A percentile compares a stretch with the other conserved stretches of the same genome.
Evolutionary conservation across 495 filamentous ascomycete species (phyloP).

Genomic region (Penicillium arizonense): DNA sequence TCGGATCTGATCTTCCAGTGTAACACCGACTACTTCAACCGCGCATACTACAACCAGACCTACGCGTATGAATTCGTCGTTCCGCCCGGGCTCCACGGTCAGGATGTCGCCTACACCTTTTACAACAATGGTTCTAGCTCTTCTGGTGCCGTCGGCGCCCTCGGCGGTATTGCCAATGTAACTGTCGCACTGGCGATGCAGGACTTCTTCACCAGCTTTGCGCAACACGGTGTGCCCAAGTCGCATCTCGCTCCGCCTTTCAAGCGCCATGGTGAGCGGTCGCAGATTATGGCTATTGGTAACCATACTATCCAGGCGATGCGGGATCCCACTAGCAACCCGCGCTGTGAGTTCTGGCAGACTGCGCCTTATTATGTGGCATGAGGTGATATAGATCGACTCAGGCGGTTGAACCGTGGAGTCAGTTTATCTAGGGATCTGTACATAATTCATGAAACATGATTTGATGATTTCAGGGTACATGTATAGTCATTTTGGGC

Average conservation of each 20-base stretch:
- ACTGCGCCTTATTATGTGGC: constrained; percentile 11
- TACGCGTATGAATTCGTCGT: constrained; percentile 62
- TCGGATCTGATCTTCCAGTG: constrained; percentile 56
- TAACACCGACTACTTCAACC: constrained; percentile 55
- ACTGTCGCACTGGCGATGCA: constrained; percentile 55
- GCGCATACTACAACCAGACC: constrained; percentile 50
- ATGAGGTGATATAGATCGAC: neutral
- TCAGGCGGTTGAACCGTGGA: neutral
- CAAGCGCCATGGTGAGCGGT: constrained; percentile 34
- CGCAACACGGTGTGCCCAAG: constrained; percentile 43
- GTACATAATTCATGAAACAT: neutral
- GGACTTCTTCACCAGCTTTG: constrained; percentile 60
- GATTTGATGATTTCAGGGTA: too few relatives aligned
- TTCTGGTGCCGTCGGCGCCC: too few relatives aligned
- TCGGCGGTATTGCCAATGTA: neutral
- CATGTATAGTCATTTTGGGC: too few relatives aligned
- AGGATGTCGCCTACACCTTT: constrained; percentile 60
- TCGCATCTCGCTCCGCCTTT: constrained; percentile 40
- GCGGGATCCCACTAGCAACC: constrained; percentile 44
- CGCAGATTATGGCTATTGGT: constrained; percentile 41
- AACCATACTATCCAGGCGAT: constrained; percentile 36
- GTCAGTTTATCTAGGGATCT: neutral
- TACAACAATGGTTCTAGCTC: constrained; percentile 43
- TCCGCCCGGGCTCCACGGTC: constrained; percentile 52
- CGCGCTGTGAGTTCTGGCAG: constrained; percentile 43